Conservation (phyloP, 345 rosid genomes). For the Rubroshorea leprosula region DNA sequence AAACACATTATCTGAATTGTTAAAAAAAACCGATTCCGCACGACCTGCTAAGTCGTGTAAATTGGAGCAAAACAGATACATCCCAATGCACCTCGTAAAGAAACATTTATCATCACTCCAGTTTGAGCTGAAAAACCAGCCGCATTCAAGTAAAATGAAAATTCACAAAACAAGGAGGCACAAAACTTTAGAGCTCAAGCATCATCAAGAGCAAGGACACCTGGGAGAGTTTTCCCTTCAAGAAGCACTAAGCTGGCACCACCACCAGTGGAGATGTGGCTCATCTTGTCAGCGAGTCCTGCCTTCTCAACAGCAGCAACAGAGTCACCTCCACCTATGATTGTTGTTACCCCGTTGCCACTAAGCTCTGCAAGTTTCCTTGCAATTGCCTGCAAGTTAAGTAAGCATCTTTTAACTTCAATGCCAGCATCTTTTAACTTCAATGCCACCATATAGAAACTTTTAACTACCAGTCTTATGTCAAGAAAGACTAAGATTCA, state of each 20-base stretch:
- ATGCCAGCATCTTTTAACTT: too few relatives aligned
- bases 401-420: neutral
- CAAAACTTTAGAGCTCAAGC: conserved; percentile 27
- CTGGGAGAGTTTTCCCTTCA: conserved; percentile 86
- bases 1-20: too few relatives aligned
- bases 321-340: conserved; percentile 95
- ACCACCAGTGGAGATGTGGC: conserved; percentile 96
- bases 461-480: neutral
- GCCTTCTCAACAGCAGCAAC: conserved; percentile 96
- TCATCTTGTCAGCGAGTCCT: conserved; percentile 89
- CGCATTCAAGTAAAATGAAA: conserved; percentile 11
- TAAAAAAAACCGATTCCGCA: too few relatives aligned
- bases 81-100: too few relatives aligned
- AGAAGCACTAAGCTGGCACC: conserved; percentile 97
- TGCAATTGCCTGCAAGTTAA: conserved; percentile 61
- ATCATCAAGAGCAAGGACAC: conserved; percentile 89
- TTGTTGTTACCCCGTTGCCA: conserved; percentile 82
- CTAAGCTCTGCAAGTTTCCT: conserved; percentile 82
- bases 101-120: conserved; percentile 17
- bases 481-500: neutral
- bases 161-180: neutral
- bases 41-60: too few relatives aligned
- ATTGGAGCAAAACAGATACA: too few relatives aligned
- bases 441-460: neutral
- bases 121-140: conserved; percentile 28